Percentiles rank a stretch among this genome's conserved stretches.
Conservation (phyloP, 495 filamentous ascomycete species). For the Pseudomonodictys pantanalensis region DNA sequence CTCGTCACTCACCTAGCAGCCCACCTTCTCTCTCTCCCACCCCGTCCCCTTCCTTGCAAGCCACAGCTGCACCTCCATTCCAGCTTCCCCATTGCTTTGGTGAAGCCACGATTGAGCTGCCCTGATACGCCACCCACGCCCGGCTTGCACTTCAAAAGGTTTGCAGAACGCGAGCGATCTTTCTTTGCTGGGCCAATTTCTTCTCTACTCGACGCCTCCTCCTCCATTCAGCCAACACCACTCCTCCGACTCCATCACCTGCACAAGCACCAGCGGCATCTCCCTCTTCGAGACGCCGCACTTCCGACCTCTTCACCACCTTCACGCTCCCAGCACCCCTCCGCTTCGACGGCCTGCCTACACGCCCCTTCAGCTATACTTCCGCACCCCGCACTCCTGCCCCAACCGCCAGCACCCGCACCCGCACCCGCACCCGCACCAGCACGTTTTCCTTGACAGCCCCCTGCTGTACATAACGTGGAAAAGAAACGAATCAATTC, state of each 20-base stretch:
- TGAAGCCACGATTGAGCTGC: not conserved
- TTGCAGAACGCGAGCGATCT: constrained; percentile 22
- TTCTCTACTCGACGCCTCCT: not conserved
- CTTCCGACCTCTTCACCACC: constrained; percentile 27
- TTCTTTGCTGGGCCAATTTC: constrained; percentile 19
- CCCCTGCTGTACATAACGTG: constrained; percentile 77
- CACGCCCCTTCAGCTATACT: constrained; percentile 36
- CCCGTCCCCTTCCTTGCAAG: too few species aligned
- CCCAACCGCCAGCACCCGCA: constrained; percentile 51
- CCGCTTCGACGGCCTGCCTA: constrained; percentile 9
- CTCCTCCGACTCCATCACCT: constrained; percentile 20
- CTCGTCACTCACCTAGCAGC: too few species aligned
- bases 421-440: too few species aligned
- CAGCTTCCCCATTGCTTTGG: too few species aligned
- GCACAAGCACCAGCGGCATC: constrained; percentile 26
- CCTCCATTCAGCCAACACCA: constrained; percentile 3
- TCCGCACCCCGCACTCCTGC: constrained; percentile 32
- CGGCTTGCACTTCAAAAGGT: constrained; percentile 17
- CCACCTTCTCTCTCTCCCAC: too few species aligned
- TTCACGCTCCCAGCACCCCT: constrained; percentile 31
- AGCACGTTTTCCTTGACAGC: constrained; percentile 81
- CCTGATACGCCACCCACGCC: too few species aligned
- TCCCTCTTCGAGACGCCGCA: constrained; percentile 23
- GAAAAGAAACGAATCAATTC: constrained; percentile 54
- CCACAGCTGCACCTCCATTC: too few species aligned